Conservation (phyloP, 1,139 yeast genomes). For the Suhomyces chickasaworum region DNA sequence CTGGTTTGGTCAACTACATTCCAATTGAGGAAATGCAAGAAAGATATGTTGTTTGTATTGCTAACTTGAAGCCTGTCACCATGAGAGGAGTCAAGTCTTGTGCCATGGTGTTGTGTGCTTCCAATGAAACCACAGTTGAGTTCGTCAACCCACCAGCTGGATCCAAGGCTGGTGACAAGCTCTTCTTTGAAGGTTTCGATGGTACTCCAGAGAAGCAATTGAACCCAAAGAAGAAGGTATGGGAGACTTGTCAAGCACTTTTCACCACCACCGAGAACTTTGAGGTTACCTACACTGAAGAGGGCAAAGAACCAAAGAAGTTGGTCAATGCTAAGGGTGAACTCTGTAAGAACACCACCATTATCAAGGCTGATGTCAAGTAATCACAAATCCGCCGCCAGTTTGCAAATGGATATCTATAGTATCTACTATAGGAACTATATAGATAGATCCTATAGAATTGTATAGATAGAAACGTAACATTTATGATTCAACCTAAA, state of each 20-base stretch:
- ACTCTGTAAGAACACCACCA: conserved; percentile 64
- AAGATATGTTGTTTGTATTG: conserved; percentile 53
- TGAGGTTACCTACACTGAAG: conserved; percentile 80
- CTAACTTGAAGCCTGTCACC: conserved; percentile 65
- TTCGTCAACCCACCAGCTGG: conserved; percentile 94
- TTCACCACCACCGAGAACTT: conserved; percentile 77
- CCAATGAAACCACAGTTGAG: conserved; percentile 70
- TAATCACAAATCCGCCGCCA: conserved; percentile 26
- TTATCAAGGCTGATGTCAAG: conserved; percentile 74
- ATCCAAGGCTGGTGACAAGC: conserved; percentile 94
- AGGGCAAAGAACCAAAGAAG: conserved; percentile 75
- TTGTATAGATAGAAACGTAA: not conserved
- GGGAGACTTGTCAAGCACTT: conserved; percentile 93
- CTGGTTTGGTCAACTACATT: conserved; percentile 73
- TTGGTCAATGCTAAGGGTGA: conserved; percentile 80
- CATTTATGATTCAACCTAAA: too few relatives aligned
- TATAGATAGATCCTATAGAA: not conserved
- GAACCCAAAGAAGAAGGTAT: conserved; percentile 97
- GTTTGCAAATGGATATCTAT: not conserved
- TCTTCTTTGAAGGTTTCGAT: conserved; percentile 88
- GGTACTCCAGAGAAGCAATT: conserved; percentile 88
- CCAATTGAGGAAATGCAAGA: conserved; percentile 50
- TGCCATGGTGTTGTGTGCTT: conserved; percentile 97
- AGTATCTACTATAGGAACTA: not conserved
- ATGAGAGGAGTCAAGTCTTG: conserved; percentile 78